phyloP scores from a whole-genome alignment of 2,329 filamentous ascomycete species.

The Neopestalotiopsis clavispora region DNA sequence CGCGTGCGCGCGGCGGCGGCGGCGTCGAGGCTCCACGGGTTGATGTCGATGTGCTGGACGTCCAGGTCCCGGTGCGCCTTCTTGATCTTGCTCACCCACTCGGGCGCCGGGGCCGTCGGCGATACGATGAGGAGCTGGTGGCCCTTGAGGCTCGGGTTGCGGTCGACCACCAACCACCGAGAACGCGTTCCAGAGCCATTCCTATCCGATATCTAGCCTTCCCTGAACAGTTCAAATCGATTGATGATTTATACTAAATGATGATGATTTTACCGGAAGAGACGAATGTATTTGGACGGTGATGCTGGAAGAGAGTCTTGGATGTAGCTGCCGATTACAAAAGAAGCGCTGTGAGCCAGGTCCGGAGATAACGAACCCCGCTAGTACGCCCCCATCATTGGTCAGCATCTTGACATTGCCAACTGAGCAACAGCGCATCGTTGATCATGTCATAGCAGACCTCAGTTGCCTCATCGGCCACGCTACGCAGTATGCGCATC shows the following conservation, averaged over 20 bases:
- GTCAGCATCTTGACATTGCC: not conserved
- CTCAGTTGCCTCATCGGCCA: not conserved
- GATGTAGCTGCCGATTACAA: not conserved
- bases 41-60: slow-evolving; percentile 40
- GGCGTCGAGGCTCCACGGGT: slow-evolving; percentile 23
- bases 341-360: not conserved
- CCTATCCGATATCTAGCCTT: not conserved
- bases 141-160: slow-evolving; percentile 47
- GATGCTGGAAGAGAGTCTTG: not conserved
- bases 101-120: slow-evolving; percentile 35
- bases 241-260: not conserved
- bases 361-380: not conserved
- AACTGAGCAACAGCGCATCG: not conserved
- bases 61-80: slow-evolving; percentile 49
- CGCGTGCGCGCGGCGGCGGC: slow-evolving; percentile 30
- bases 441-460: not conserved
- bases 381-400: not conserved
- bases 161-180: slow-evolving; percentile 12
- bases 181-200: slow-evolving; percentile 3
- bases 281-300: not conserved
- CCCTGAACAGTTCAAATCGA: not conserved
- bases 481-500: too few species aligned
- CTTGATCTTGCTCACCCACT: slow-evolving; percentile 42
- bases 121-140: slow-evolving; percentile 53
- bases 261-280: not conserved